These are phyloP conservation scores for Volvariella volvacea DNA, from an alignment of 1,284 basidiomycete genomes.

Conservation along the genomic window DNA sequence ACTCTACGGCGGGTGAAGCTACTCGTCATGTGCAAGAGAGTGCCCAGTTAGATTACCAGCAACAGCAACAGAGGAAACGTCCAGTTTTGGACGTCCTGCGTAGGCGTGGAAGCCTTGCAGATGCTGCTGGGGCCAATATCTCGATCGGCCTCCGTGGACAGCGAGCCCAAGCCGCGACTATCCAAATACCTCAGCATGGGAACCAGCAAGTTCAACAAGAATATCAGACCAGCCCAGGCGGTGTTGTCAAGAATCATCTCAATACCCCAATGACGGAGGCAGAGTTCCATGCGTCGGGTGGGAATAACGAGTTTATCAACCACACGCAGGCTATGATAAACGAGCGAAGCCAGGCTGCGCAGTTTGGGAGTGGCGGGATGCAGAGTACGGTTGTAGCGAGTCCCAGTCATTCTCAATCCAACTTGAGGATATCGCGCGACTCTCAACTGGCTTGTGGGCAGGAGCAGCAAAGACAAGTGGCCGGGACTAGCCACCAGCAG, in stretches of 20 bases:
- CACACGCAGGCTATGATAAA: neutral
- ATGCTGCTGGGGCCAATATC: constrained; percentile 20
- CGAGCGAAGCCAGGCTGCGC: constrained; percentile 6
- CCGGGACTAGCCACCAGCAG: too few relatives aligned
- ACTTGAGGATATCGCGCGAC: too few relatives aligned
- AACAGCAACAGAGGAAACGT: constrained; percentile 33
- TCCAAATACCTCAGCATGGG: constrained; percentile 6
- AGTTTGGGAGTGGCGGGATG: constrained; percentile 1
- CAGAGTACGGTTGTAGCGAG: too few relatives aligned
- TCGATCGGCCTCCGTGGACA: constrained; percentile 33
- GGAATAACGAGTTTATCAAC: constrained; percentile 2
- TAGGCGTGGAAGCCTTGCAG: constrained; percentile 14
- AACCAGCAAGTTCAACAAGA: neutral
- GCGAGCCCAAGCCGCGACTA: constrained; percentile 28
- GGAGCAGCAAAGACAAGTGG: too few relatives aligned
- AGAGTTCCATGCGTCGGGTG: constrained; percentile 24
- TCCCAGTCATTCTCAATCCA: too few relatives aligned
- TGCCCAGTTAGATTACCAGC: constrained; percentile 38
- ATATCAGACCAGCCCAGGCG: constrained; percentile 9
- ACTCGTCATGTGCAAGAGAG: too few relatives aligned
- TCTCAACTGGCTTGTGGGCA: too few relatives aligned
- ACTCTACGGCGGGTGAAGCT: constrained; percentile 47
- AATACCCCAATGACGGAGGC: constrained; percentile 17
- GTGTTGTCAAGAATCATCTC: constrained; percentile 8
- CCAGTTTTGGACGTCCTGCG: constrained; percentile 23